Evolutionary conservation across 23 red algal genomes (phyloP).

Genomic region (Gracilaria gracilis): DNA sequence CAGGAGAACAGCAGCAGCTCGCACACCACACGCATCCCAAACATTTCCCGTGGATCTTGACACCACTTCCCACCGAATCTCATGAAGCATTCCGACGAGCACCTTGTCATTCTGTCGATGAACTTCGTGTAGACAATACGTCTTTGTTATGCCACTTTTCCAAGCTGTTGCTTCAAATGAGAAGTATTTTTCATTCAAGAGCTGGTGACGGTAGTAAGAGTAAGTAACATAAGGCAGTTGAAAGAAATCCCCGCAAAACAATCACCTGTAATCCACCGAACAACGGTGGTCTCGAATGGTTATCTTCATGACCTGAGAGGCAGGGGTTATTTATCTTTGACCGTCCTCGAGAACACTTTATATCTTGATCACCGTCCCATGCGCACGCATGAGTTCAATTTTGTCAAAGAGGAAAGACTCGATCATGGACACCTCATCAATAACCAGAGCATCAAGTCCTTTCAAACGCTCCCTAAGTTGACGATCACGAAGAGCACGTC

Average conservation of each 20-base stretch:
- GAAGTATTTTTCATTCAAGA: constrained; percentile 52
- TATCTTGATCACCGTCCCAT: not conserved
- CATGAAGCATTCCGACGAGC: constrained; percentile 67
- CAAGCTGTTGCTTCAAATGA: constrained; percentile 63
- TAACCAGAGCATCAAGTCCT: constrained; percentile 44
- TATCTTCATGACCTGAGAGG: not conserved
- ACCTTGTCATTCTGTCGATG: constrained; percentile 63
- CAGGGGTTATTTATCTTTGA: not conserved
- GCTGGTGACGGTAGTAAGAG: constrained; percentile 31
- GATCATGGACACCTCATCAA: constrained; percentile 83
- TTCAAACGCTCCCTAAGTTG: constrained; percentile 7
- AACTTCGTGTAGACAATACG: constrained; percentile 47
- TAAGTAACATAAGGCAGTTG: constrained; percentile 57
- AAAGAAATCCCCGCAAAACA: constrained; percentile 68
- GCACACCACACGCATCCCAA: constrained; percentile 38
- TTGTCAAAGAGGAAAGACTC: constrained; percentile 62
- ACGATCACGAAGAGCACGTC: constrained; percentile 2
- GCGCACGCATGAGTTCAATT: constrained; percentile 42
- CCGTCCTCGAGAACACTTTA: no score
- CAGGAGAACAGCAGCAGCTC: not conserved
- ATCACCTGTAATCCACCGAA: constrained; percentile 80
- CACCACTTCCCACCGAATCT: constrained; percentile 55
- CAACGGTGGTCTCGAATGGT: not conserved
- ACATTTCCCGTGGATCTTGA: constrained; percentile 24
- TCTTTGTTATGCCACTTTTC: constrained; percentile 42